Evolutionary conservation across 768 basidiomycete genomes (phyloP).

Genomic region (Austroboletus eburneus): DNA sequence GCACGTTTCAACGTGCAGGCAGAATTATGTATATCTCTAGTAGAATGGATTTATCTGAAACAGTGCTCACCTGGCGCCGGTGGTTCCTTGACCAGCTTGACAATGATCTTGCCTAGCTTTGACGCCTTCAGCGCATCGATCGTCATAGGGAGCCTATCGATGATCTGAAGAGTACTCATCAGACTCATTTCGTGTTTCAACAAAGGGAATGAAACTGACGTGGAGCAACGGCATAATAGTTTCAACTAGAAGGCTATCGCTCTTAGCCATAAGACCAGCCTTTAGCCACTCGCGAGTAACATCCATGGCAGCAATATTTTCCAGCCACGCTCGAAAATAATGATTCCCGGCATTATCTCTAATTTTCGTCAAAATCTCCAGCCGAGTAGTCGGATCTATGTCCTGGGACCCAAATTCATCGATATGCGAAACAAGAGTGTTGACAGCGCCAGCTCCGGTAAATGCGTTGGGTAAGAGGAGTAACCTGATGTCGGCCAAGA

Average conservation of each 20-base stretch:
- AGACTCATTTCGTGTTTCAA: conserved; percentile 12
- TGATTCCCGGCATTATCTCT: conserved; percentile 82
- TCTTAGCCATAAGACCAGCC: conserved; percentile 55
- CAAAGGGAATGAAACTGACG: conserved; percentile 47
- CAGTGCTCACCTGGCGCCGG: conserved; percentile 72
- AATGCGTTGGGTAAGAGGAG: conserved; percentile 57
- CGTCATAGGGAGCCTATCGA: conserved; percentile 78
- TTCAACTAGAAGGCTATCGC: conserved; percentile 54
- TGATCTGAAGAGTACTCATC: conserved; percentile 44
- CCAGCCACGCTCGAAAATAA: conserved; percentile 84
- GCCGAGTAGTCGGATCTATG: conserved; percentile 58
- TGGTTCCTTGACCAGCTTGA: conserved; percentile 71
- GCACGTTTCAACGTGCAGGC: conserved; percentile 26
- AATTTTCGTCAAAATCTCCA: conserved; percentile 77
- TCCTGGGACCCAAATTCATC: conserved; percentile 58
- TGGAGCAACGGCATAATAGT: conserved; percentile 85
- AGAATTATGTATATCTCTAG: conserved; percentile 29
- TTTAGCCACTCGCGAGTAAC: conserved; percentile 81
- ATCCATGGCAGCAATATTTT: conserved; percentile 71
- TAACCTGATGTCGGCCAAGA: conserved; percentile 50
- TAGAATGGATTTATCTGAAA: conserved; percentile 13
- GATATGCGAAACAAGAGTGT: conserved; percentile 54
- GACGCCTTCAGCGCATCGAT: conserved; percentile 63
- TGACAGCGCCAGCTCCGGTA: conserved; percentile 66
- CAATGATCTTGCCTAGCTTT: conserved; percentile 76